Evolutionary conservation across 1,284 basidiomycete genomes (phyloP).

Genomic region (Trametes hirsuta): DNA sequence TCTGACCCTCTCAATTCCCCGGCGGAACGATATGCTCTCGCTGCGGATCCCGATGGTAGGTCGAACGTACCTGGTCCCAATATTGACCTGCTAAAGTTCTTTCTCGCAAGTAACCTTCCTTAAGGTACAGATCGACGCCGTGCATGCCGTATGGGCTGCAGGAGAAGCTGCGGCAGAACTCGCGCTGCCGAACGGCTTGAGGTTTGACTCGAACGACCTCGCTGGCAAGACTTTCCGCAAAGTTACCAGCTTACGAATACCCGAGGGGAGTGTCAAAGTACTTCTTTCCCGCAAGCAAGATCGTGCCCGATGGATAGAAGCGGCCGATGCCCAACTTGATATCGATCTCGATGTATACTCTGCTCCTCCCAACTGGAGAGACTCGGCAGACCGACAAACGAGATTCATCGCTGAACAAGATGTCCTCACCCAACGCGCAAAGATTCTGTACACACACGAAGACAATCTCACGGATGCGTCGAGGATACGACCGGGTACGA

Average conservation of each 20-base stretch:
- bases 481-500: slow-evolving; percentile 24
- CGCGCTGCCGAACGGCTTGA: slow-evolving; percentile 61
- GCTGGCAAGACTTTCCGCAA: slow-evolving; percentile 67
- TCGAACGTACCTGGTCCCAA: slow-evolving; percentile 7
- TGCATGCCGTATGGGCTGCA: slow-evolving; percentile 60
- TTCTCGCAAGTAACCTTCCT: slow-evolving; percentile 66
- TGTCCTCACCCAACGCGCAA: slow-evolving; percentile 62
- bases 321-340: slow-evolving; percentile 58
- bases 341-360: slow-evolving; percentile 71
- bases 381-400: slow-evolving; percentile 56
- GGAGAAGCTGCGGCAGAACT: slow-evolving; percentile 59
- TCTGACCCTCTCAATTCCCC: slow-evolving; percentile 81
- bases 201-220: slow-evolving; percentile 73
- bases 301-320: slow-evolving; percentile 69
- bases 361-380: slow-evolving; percentile 61
- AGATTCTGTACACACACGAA: slow-evolving; percentile 51
- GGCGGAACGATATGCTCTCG: slow-evolving; percentile 65
- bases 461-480: slow-evolving; percentile 16
- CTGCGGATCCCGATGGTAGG: slow-evolving; percentile 77
- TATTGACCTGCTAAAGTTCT: neutral
- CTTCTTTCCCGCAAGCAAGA: slow-evolving; percentile 46
- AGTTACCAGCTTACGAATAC: slow-evolving; percentile 58
- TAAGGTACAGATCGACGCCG: slow-evolving; percentile 55
- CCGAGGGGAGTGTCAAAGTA: slow-evolving; percentile 48
- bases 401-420: slow-evolving; percentile 79